Base-by-base conservation (phyloP, 768 basidiomycete genomes). In the Podaxis sp. region DNA sequence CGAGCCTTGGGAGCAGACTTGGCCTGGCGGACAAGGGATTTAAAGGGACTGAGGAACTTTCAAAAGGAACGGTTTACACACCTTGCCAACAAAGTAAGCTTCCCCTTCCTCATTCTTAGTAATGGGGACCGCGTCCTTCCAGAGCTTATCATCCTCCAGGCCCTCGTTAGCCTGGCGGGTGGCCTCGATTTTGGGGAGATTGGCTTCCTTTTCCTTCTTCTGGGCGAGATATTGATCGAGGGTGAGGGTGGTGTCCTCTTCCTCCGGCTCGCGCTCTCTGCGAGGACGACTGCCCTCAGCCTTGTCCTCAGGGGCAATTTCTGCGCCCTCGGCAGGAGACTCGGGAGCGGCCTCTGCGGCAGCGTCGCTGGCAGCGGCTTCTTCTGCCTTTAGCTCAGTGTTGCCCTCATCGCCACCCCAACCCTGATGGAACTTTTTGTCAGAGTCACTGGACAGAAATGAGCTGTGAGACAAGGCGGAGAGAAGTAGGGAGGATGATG, bases 321-420 rank as follows among this genome's bases (percentile, higher is more conserved):
- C 72, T 38, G 72, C 77, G 52, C 68, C 73, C 24, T 68, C 67
- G 24, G 72, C 66, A 26, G 74, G 68, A 9, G 71, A 24, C 58
- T 76, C 73, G 54, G 75, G 72, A 52, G 80, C 82, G 71, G 67
- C 67, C 59, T 92, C 90, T 24, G 74, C 82, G 24, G 77, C 80
- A 44, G 88, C 92, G 71, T 96, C 95, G 67, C 74, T 80, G 52
- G 77, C 83, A 59, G 90, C 96, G 30, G 85, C 88, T 64, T 86
- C 77, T 74, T 98, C 96, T 38, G 81, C 83, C 78, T 89, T 88
- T 71, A 93, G 83, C 77, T 98, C 96, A 42, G 90, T 75, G 68
- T 80, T 83, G 68, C 91, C 94, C 69, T 95, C 92, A 66, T 95
- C 93, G 46, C 91, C 93, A 67, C 96, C 96, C 96, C 96, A 99